phyloP scores from a whole-genome alignment of 176 grass and related monocot species.

The Musa acuminata region DNA sequence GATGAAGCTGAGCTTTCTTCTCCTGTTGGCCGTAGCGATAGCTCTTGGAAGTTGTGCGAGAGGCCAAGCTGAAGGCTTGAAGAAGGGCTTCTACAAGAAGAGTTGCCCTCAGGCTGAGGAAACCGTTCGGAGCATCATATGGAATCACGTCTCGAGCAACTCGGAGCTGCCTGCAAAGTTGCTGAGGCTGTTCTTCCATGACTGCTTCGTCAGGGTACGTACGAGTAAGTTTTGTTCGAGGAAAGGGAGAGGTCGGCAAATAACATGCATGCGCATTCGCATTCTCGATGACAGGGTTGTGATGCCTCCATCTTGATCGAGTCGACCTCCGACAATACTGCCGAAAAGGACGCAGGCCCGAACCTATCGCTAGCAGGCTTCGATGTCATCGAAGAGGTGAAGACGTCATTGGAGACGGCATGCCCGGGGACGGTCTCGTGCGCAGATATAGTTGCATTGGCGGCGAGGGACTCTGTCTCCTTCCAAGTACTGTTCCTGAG shows the following conservation, averaged over 20 bases:
- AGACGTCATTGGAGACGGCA: slow-evolving; percentile 11
- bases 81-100: slow-evolving; percentile 53
- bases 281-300: slow-evolving; percentile 24
- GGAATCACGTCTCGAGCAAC: slow-evolving; percentile 21
- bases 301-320: slow-evolving; percentile 55
- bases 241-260: no score
- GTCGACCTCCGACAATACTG: slow-evolving; percentile 20
- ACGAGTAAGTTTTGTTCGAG: background rate
- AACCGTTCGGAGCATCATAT: slow-evolving; percentile 26
- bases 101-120: slow-evolving; percentile 39
- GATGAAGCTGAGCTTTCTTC: no score
- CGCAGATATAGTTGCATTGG: slow-evolving; percentile 35
- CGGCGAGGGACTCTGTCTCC: slow-evolving; percentile 33
- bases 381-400: slow-evolving; percentile 40
- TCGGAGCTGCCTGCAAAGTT: slow-evolving; percentile 35
- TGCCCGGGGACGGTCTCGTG: slow-evolving; percentile 31
- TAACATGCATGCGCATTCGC: background rate
- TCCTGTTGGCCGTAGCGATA: no score
- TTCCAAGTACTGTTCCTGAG: slow-evolving; percentile 11
- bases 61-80: slow-evolving; percentile 27
- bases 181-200: slow-evolving; percentile 30
- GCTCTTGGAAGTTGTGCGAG: slow-evolving; percentile 20
- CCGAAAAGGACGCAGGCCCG: slow-evolving; percentile 39
- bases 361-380: slow-evolving; percentile 34
- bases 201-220: slow-evolving; percentile 21